Evolutionary conservation across 2,329 filamentous ascomycete genomes (phyloP).

Genomic region (Aspergillus sojae): DNA sequence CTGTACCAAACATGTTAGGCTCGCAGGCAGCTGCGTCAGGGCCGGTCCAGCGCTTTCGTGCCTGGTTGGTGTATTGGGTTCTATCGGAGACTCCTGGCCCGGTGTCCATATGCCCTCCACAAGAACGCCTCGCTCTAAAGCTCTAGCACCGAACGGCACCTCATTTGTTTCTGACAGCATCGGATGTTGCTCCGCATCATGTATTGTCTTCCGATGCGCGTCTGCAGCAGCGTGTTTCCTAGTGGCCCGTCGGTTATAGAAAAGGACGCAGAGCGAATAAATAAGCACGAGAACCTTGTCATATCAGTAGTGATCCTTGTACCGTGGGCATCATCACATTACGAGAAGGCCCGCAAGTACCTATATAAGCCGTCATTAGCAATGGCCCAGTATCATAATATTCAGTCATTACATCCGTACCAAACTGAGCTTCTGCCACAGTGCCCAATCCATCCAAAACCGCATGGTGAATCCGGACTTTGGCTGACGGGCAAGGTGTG

Average conservation of each 20-base stretch:
- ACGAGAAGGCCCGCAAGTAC: slow-evolving; percentile 72
- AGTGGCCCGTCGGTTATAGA: slow-evolving; percentile 57
- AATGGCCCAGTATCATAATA: neutral
- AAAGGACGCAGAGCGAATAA: slow-evolving; percentile 68
- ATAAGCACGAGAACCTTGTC: slow-evolving; percentile 64
- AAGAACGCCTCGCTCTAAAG: slow-evolving; percentile 79
- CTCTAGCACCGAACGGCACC: slow-evolving; percentile 83
- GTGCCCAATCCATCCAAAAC: slow-evolving; percentile 71
- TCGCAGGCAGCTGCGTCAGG: slow-evolving; percentile 4
- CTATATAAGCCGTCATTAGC: slow-evolving; percentile 48
- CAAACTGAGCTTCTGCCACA: slow-evolving; percentile 91
- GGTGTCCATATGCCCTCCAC: slow-evolving; percentile 84
- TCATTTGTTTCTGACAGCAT: slow-evolving; percentile 59
- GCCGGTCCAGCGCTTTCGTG: slow-evolving; percentile 11
- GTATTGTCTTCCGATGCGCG: slow-evolving; percentile 62
- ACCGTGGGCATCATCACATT: slow-evolving; percentile 22
- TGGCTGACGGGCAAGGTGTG: neutral
- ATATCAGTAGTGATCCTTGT: slow-evolving; percentile 27
- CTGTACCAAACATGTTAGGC: slow-evolving; percentile 4
- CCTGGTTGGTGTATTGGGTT: slow-evolving; percentile 25
- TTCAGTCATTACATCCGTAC: slow-evolving; percentile 56
- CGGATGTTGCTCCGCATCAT: slow-evolving; percentile 55
- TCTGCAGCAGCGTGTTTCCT: slow-evolving; percentile 67
- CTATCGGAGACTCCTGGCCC: slow-evolving; percentile 43
- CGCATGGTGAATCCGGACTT: slow-evolving; percentile 27